Evolutionary conservation across 805 yeast genomes (phyloP).

Genomic region (Candida anglica): DNA sequence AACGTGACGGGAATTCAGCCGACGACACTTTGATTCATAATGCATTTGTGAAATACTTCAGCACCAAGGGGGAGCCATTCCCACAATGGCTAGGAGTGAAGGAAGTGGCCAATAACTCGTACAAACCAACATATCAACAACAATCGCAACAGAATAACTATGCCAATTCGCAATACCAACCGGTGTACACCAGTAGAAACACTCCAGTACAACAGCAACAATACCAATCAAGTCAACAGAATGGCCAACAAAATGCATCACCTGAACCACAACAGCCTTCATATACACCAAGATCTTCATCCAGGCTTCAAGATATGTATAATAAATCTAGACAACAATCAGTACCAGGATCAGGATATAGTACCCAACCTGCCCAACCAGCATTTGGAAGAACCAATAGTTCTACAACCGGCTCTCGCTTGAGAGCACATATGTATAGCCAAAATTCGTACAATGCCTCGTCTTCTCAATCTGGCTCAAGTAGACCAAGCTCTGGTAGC

Average conservation of each 20-base stretch:
- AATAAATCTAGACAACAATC: constrained; percentile 36
- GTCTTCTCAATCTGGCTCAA: constrained; percentile 4
- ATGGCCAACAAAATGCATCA: constrained; percentile 1
- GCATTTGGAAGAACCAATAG: constrained; percentile 21
- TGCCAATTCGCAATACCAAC: constrained; percentile 16
- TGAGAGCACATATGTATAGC: constrained; percentile 26
- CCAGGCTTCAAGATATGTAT: constrained; percentile 37
- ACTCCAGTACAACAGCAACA: constrained; percentile 6
- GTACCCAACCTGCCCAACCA: constrained; percentile 13
- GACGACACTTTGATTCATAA: constrained; percentile 40
- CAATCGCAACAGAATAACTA: constrained; percentile 5
- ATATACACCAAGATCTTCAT: constrained; percentile 29
- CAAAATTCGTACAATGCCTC: constrained; percentile 3
- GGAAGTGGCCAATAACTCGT: constrained; percentile 1
- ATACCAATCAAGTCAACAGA: constrained; percentile 1
- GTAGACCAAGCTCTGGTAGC: constrained; percentile 7
- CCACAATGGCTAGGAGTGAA: constrained; percentile 43
- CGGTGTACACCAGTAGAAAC: constrained; percentile 21
- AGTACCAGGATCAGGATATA: constrained; percentile 29
- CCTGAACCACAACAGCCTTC: constrained; percentile 6
- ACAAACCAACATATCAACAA: constrained; percentile 5
- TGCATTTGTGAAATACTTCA: constrained; percentile 39
- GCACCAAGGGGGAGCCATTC: constrained; percentile 24
- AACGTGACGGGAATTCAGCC: constrained; percentile 35
- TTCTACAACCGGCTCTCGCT: constrained; percentile 22